phyloP scores from a whole-genome alignment of 1,139 yeast genomes.

The Eremothecium coryli region DNA sequence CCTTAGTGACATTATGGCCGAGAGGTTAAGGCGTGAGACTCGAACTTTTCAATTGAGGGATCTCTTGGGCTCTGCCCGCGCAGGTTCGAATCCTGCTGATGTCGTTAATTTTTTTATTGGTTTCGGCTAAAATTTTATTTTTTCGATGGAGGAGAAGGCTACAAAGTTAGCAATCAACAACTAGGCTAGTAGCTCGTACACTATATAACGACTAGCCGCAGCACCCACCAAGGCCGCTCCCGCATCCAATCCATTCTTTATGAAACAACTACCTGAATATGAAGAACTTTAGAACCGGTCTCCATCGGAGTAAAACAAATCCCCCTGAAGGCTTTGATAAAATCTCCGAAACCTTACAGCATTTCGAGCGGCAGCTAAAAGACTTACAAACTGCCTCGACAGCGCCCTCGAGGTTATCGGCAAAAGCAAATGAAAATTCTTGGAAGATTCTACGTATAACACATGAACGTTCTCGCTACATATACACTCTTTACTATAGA shows the following conservation, averaged over 20 bases:
- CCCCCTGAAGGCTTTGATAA: constrained; percentile 72
- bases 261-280: too few relatives aligned
- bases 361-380: constrained; percentile 52
- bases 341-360: constrained; percentile 60
- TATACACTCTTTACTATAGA: constrained; percentile 65
- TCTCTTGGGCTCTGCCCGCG: constrained; percentile 37
- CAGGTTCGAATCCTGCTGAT: constrained; percentile 36
- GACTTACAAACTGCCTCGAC: constrained; percentile 39
- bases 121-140: too few relatives aligned
- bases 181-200: too few relatives aligned
- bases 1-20: constrained; percentile 33
- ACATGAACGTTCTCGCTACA: constrained; percentile 69
- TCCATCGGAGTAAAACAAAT: constrained; percentile 5
- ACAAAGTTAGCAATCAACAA: too few relatives aligned
- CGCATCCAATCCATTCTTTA: too few relatives aligned
- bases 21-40: constrained; percentile 36
- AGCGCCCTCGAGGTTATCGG: constrained; percentile 18
- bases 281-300: too few relatives aligned
- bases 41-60: constrained; percentile 26
- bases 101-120: constrained; percentile 21
- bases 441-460: constrained; percentile 66
- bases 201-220: too few relatives aligned
- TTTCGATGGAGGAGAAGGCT: too few relatives aligned
- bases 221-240: too few relatives aligned
- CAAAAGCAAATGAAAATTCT: constrained; percentile 41